Base-by-base conservation (phyloP, 371 early-diverging fungal genomes). In the Mucor velutinosus region DNA sequence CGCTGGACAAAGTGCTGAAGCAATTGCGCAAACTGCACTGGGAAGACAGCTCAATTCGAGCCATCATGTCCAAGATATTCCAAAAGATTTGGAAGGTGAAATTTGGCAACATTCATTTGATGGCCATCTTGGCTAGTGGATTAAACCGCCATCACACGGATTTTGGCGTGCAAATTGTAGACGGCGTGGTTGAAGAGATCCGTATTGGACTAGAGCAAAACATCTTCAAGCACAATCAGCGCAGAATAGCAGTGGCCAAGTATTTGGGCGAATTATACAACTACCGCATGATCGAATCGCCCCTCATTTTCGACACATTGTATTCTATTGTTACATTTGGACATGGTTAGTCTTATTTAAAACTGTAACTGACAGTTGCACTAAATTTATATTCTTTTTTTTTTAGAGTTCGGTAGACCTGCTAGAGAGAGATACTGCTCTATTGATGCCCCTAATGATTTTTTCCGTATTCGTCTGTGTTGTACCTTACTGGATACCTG, bases 211-310 rank as follows among this genome's bases (percentile, higher is more conserved):
- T 98, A 55, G 99, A 99, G 74, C 64, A 64, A 49, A 56, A 96
- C 73, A 80, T 93, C 45, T 98, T 94, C 73, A 90, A 90, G 60
- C 90, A 92, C 67, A 97, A 96, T 70, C 98, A 97, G 76, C 86
- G 92, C 66, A 87, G 97, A 19, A 86, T 98, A 39, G 86, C 95
- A 0, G 83, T 86, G 2, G 90, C 83, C 15, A 91, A 92, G 60
- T 98, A 94, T 70, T 76, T 98, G 15, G 97, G 95, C 33, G 97
- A 98, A 72, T 77, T 99, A 55, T 96, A 93, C 76, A 92, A 93
- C 66, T 95, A 93, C 72, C 83, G 91, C 11, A 79, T 97, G 86
- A 82, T 98, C n/a, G 93, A 93, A 41, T 84, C 91, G 1, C 80
- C 85, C 0, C 76, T 92, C 14, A 86, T 98, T 15, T 92, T 98